Evolutionary conservation across 1,284 basidiomycete species (phyloP), one percentile per base, ranked within the genome.

Genomic region (Cronartium quercuum): DNA sequence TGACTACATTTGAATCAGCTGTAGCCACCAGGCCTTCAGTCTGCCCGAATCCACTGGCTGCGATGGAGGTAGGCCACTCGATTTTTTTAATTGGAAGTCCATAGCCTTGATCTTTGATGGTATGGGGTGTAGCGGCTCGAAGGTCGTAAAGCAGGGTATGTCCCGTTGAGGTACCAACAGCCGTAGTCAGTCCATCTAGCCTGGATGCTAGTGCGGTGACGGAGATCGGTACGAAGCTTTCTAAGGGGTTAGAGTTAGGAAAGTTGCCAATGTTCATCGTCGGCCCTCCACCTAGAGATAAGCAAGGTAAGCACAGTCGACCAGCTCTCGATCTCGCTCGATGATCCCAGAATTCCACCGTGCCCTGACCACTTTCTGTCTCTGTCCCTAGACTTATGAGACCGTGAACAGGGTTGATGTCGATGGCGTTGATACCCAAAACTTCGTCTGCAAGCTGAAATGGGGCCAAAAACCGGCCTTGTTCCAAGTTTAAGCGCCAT

Each of bases 341-440:
- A 0, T 90, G 91, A 83, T 98, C 96, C 93, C 94, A 98, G 80
- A 99, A 92, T 81, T 98, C 93, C 58, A 94, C 91, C 0, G 90
- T 88, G 9, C 92, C 91, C 76, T 86, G 87, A 3, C 57, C 77
- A 58, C 68, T 44, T 6, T 64, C 13, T 10, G 44, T 64, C 44
- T 95, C 92, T 0, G 91, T 84, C 6, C 94, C 96, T 79, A 98
- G 94, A 18, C 89, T 88, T 78, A 94, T 87, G 0, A 98, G 85
- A 24, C 95, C 92, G 81, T 98, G 95, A 0, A 90, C 90, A 2
- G 92, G 89, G 81, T 98, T 98, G 79, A 98, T 87, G 81, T 99
- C 93, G 69, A 98, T 87, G 13, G 87, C 87, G 80, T 98, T 98
- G 75, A 97, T 91, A 38, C 95, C 96, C 1, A 86, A 83, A 12